Base-by-base conservation (phyloP, 2,329 filamentous ascomycete species). In the Akanthomyces uredinophilus region DNA sequence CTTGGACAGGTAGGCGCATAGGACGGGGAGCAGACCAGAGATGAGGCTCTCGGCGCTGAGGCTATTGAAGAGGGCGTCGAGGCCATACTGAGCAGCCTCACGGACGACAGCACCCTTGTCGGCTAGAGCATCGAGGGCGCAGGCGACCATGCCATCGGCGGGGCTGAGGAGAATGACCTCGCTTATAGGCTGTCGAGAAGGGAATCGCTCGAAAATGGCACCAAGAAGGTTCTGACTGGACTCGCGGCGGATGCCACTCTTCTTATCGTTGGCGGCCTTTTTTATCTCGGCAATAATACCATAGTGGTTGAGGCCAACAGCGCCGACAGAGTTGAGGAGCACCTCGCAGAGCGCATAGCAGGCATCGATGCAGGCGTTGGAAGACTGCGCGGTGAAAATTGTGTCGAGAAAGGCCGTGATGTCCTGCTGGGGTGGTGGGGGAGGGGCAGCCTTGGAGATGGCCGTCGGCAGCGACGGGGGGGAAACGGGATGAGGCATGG, bases 201-300 rank as follows among this genome's bases (percentile, higher is more conserved):
- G 91, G 71, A 98, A 90, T 46, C 90, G 87, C 81, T 99, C 95
- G 70, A 98, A 94, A 52, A 99, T 81, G 60, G 96, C 94, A 62
- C 96, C 95, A 27, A 98, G 83, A 47, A 96, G 88, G 75, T 97
- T 96, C 86, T 98, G 96, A 67, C 93, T 90, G 71, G 92, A 92
- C 79, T 99, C 95, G 69, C 94, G 85, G 69, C 85, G 86, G 44
- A 89, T 83, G 18, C 89, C 89, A 75, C 88, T 93, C 83, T 99
- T 99, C 87, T 98, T 99, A 79, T 98, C 92, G 69, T 82, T 79
- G 4, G 94, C 92, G 43, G 91, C 91, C 82, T 96, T 85, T 72
- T 81, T 84, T 65, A 86, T 66, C 72, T 85, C 82, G 69, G 78
- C 73, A 32, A 86, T 70, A 66, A 87, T 72, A 66, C 81, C 82